Percentiles rank a stretch among this genome's conserved stretches.
phyloP scores from a whole-genome alignment of 2,329 filamentous ascomycete genomes.

The Penicillium thymicola region DNA sequence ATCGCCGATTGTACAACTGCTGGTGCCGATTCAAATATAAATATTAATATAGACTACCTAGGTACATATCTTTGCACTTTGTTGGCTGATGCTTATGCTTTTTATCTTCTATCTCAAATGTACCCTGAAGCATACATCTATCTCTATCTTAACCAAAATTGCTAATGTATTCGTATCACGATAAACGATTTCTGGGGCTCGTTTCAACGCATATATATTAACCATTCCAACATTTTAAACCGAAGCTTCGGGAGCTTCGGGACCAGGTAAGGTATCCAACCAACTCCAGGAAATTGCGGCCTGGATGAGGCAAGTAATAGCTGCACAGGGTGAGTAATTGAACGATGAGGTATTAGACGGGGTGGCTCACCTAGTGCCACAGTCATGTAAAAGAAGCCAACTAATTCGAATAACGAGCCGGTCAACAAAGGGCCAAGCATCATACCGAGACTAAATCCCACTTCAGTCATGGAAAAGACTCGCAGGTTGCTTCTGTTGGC shows the following conservation, averaged over 20 bases:
- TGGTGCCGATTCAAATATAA: background rate
- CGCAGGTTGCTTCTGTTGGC: slow-evolving; percentile 25
- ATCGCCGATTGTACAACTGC: background rate
- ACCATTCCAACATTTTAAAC: background rate
- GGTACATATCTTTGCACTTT: background rate
- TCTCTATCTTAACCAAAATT: background rate
- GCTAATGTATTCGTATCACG: background rate
- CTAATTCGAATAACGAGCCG: slow-evolving; percentile 16
- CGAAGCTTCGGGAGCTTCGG: background rate
- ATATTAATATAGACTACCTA: background rate
- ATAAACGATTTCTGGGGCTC: background rate
- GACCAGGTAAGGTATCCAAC: background rate
- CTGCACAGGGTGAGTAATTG: background rate
- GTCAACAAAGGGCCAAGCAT: slow-evolving; percentile 24
- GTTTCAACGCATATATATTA: background rate
- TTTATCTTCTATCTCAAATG: background rate
- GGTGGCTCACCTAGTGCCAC: slow-evolving; percentile 11
- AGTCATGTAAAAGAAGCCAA: slow-evolving; percentile 21
- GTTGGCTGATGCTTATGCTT: no score
- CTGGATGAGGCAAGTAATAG: slow-evolving; percentile 1
- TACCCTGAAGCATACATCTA: background rate
- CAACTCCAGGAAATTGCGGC: slow-evolving; percentile 5
- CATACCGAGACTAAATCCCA: slow-evolving; percentile 23
- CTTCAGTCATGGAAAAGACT: slow-evolving; percentile 20
- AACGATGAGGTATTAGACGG: background rate